Base-by-base conservation (phyloP, 2,329 filamentous ascomycete genomes). In the Arthrobotrys musiformis region DNA sequence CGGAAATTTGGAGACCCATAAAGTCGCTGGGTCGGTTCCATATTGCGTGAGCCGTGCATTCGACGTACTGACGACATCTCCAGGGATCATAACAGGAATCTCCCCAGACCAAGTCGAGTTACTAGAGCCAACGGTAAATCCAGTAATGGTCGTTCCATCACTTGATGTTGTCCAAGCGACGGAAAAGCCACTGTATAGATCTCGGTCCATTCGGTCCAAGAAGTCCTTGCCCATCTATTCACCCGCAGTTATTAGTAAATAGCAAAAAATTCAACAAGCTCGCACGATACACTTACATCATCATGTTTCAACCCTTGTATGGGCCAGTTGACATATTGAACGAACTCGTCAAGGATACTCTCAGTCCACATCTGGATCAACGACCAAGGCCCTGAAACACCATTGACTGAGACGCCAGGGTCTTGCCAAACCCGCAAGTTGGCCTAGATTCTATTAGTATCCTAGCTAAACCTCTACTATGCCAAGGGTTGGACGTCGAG, bases 1-100 rank as follows among this genome's bases (percentile, higher is more conserved):
- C 33, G 72, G 72, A 13, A 77, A 64, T 22, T 54, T 50, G 37
- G 72, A 77, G 13, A 86, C 84, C 86, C 86, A 88, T 64, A 86
- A 82, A 1, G 86, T 88, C 48, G 85, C 80, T 2, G 87, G 86
- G 80, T 88, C 87, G 44, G 79, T 85, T 22, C 88, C 89, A 22
- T 88, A 79, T 81, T 89, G 82, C 80, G 90, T 87, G 46, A 83
- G 84, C 0, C 83, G 84, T 35, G 84, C 85, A 37, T 84, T 84
- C 30, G 84, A 83, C 0, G 83, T 85, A 52, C 83, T 83, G n/a
- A 84, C 83, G 0, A 83, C 80, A 5, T 82, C 82, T 0, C 79
- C 81, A 37, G 86, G 88, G 76, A 89, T 84, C 1, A 87, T 89
- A 22, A 89, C 85, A 0, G 88, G 88, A 60, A 90, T 86, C 0